phyloP scores from a whole-genome alignment of 345 rosid species.

The Erysimum cheiranthoides region DNA sequence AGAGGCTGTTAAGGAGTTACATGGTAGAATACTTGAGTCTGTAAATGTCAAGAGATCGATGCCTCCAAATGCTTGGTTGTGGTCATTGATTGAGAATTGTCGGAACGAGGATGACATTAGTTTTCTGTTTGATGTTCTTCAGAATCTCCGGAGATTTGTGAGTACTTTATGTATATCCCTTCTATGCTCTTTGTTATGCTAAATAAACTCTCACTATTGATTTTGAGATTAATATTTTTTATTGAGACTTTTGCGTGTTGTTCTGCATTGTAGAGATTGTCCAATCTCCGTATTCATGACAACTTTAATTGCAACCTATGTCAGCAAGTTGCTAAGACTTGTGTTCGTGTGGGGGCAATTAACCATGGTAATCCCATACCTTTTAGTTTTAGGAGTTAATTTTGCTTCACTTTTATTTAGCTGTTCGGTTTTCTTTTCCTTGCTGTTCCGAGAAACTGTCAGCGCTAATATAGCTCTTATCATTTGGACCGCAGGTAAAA shows the following conservation, averaged over 20 bases:
- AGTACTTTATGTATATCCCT: slow-evolving; percentile 44
- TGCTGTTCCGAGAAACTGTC: neutral
- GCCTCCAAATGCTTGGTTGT: slow-evolving; percentile 89
- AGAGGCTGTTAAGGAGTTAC: slow-evolving; percentile 77
- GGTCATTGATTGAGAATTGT: slow-evolving; percentile 83
- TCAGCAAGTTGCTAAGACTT: slow-evolving; percentile 77
- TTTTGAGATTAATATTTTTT: neutral
- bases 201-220: neutral
- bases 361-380: slow-evolving; percentile 60
- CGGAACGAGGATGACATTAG: slow-evolving; percentile 64
- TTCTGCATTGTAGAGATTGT: slow-evolving; percentile 69
- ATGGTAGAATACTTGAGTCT: slow-evolving; percentile 67
- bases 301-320: slow-evolving; percentile 86
- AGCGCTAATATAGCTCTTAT: neutral
- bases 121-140: slow-evolving; percentile 67
- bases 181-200: slow-evolving; percentile 5
- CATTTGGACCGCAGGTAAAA: slow-evolving; percentile 58
- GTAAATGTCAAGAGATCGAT: slow-evolving; percentile 66
- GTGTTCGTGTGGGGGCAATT: slow-evolving; percentile 72
- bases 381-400: neutral
- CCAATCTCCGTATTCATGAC: slow-evolving; percentile 80
- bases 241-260: neutral
- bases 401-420: neutral
- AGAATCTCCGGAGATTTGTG: slow-evolving; percentile 81
- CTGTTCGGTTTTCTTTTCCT: neutral